phyloP scores from a whole-genome alignment of 441 rosid species.

The Erodium moschatum region DNA sequence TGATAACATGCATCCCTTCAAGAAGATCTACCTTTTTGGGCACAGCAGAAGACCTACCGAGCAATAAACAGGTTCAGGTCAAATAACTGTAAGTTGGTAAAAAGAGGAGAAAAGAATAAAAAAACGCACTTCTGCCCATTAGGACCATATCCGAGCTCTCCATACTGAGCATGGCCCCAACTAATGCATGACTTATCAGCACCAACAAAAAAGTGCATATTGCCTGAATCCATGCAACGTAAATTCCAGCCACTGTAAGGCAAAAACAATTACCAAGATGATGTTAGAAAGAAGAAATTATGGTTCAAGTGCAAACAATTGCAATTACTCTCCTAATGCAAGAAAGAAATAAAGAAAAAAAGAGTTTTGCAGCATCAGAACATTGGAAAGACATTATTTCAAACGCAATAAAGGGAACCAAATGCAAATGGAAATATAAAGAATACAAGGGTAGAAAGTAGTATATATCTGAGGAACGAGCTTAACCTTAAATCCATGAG shows the following conservation, averaged over 20 bases:
- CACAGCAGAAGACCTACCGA: conserved; percentile 70
- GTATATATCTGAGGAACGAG: conserved; percentile 13
- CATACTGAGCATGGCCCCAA: conserved; percentile 88
- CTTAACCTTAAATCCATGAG: conserved; percentile 87
- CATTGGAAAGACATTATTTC: not conserved
- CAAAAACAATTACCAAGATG: not conserved
- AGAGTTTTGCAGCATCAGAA: too few species aligned
- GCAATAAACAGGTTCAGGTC: not conserved
- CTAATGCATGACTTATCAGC: conserved; percentile 95
- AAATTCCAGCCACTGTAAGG: conserved; percentile 82
- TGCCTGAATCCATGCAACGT: conserved; percentile 95
- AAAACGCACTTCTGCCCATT: conserved; percentile 65
- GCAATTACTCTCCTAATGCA: too few species aligned
- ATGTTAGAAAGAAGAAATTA: not conserved
- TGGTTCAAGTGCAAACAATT: too few species aligned
- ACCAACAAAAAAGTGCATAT: conserved; percentile 92
- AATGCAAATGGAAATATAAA: not conserved
- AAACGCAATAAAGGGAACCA: not conserved
- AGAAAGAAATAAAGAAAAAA: too few species aligned
- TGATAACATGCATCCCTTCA: conserved; percentile 83
- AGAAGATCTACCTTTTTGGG: conserved; percentile 86
- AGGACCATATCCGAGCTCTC: conserved; percentile 96
- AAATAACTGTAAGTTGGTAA: not conserved
- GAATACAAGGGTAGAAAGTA: not conserved
- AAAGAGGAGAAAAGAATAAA: not conserved